Conservation (phyloP, 148 eudicot genomes). For the Fagopyrum esculentum region DNA sequence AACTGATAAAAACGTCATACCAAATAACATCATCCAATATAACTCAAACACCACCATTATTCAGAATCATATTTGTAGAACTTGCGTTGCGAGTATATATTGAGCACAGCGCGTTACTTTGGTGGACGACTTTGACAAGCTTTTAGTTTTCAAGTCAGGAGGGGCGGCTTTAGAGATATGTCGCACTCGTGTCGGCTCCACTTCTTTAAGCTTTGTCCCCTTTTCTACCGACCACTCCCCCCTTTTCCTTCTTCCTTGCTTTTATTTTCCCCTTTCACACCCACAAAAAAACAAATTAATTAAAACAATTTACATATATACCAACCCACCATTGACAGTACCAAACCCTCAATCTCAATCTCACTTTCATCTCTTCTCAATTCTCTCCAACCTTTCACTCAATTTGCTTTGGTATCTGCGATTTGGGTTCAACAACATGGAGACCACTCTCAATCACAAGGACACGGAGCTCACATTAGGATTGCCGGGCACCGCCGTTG, state of each 20-base stretch:
- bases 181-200: conserved; percentile 7
- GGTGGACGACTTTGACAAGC: no score
- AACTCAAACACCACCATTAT: no score
- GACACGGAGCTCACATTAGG: conserved; percentile 18
- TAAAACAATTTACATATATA: not conserved
- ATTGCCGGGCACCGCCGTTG: conserved; percentile 13
- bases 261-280: not conserved
- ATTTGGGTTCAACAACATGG: not conserved
- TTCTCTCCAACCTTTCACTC: not conserved
- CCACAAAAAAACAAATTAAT: not conserved
- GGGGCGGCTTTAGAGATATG: conserved; percentile 7
- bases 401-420: not conserved
- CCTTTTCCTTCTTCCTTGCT: conserved; percentile 1
- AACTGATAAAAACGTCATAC: no score
- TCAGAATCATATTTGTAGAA: no score
- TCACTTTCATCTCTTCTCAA: not conserved
- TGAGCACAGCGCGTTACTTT: no score
- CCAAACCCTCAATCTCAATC: not conserved
- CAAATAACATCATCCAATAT: no score
- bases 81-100: no score
- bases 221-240: conserved; percentile 16
- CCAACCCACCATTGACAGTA: conserved; percentile 2
- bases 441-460: conserved; percentile 12
- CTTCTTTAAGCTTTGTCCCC: conserved; percentile 13
- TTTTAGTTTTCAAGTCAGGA: not conserved